These are phyloP conservation scores for Pezicula carpinea DNA, from an alignment of 2,329 filamentous ascomycete species.

Conservation along the genomic window DNA sequence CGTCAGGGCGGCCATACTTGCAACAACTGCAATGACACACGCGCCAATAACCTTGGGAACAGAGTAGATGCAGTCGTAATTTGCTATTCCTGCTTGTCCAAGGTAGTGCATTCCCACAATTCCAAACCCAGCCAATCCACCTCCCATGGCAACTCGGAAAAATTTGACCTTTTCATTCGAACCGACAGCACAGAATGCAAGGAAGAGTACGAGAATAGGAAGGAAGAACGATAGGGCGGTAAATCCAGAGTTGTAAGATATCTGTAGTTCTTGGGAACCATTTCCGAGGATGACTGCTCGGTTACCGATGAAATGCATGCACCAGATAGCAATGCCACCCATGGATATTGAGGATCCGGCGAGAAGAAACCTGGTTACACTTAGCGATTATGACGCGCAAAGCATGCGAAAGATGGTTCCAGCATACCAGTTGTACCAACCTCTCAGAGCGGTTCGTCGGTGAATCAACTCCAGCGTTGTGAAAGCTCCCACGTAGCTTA, in stretches of 20 bases:
- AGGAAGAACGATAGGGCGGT: conserved; percentile 77
- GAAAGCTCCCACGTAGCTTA: conserved; percentile 70
- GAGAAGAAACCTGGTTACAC: conserved; percentile 51
- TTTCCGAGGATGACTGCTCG: conserved; percentile 67
- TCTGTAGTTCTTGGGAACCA: conserved; percentile 59
- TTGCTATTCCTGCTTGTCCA: conserved; percentile 76
- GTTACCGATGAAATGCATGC: conserved; percentile 81
- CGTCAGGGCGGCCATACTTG: conserved; percentile 64
- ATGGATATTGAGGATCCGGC: conserved; percentile 62
- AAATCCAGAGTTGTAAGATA: conserved; percentile 67
- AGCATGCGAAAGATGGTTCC: background rate
- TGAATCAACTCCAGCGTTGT: conserved; percentile 82
- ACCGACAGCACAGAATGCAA: conserved; percentile 68
- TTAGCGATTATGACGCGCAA: too few relatives aligned
- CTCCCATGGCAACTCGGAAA: conserved; percentile 56
- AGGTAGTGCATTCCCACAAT: conserved; percentile 86
- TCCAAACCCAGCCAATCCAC: conserved; percentile 65
- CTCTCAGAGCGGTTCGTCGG: conserved; percentile 64
- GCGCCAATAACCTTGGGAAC: conserved; percentile 54
- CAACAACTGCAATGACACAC: conserved; percentile 65
- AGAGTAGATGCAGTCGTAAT: conserved; percentile 68
- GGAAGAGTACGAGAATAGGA: conserved; percentile 68
- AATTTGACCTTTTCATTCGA: conserved; percentile 52
- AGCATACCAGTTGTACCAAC: conserved; percentile 63
- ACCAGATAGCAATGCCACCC: conserved; percentile 72